phyloP scores from a whole-genome alignment of 331 rosid genomes.

The Erythrophleum ivorense region DNA sequence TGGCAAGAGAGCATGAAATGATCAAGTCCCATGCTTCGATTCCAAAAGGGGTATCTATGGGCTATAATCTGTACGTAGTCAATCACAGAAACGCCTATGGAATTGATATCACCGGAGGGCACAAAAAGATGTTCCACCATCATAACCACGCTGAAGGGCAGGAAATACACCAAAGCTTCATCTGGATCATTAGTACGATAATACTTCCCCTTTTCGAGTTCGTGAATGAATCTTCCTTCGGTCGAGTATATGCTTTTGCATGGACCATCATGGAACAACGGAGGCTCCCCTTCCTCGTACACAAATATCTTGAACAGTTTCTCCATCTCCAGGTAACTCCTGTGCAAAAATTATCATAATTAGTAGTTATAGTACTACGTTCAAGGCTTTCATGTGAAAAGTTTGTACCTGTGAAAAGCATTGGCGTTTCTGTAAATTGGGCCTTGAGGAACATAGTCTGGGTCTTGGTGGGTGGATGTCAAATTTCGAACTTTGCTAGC shows the following conservation, averaged over 20 bases:
- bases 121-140: constrained; percentile 51
- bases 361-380: not conserved
- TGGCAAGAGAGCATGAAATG: constrained; percentile 76
- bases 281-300: constrained; percentile 65
- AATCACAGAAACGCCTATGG: constrained; percentile 35
- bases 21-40: constrained; percentile 55
- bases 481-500: constrained; percentile 45
- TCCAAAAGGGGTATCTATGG: constrained; percentile 60
- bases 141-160: constrained; percentile 56
- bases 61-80: constrained; percentile 52
- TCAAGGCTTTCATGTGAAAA: not conserved
- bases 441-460: constrained; percentile 60
- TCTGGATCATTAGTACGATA: constrained; percentile 24
- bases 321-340: constrained; percentile 74
- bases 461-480: constrained; percentile 45
- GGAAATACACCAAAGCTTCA: constrained; percentile 20
- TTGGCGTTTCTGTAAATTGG: constrained; percentile 57
- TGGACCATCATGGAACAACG: constrained; percentile 56
- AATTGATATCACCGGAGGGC: not conserved
- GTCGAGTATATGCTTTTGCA: constrained; percentile 49
- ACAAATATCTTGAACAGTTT: constrained; percentile 60
- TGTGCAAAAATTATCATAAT: constrained; percentile 1
- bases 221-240: constrained; percentile 32
- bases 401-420: constrained; percentile 57
- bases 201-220: not conserved